Percentiles rank a stretch among this genome's conserved stretches.
Evolutionary conservation across 495 filamentous ascomycete species (phyloP).

Genomic region (Pyrenopolyporus hunteri): DNA sequence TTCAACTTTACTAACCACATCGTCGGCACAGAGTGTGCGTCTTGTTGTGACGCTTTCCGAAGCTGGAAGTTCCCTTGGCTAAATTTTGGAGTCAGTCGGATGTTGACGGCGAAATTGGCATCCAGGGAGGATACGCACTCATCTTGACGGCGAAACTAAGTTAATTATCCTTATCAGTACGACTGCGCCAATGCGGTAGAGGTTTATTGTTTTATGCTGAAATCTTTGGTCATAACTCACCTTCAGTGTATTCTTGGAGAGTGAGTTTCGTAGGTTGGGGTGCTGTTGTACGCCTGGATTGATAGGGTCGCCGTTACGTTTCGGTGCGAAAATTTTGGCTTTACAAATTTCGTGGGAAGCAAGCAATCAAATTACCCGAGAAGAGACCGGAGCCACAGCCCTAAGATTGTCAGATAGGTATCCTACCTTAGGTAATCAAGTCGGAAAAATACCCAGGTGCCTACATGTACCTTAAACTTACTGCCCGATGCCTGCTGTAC

Average conservation of each 20-base stretch:
- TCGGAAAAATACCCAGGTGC: no score
- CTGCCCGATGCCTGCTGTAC: no score
- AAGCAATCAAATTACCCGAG: conserved; percentile 35
- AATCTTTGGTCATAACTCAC: conserved; percentile 12
- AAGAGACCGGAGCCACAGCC: conserved; percentile 37
- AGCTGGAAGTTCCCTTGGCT: conserved; percentile 94
- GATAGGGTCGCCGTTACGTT: conserved; percentile 12
- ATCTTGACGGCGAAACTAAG: conserved; percentile 44
- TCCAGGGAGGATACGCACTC: conserved; percentile 39
- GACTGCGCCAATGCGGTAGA: neutral
- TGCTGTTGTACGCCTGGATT: conserved; percentile 5
- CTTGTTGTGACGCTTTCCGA: conserved; percentile 99
- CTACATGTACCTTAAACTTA: no score
- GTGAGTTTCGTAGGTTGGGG: conserved; percentile 24
- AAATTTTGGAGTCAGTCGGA: conserved; percentile 45
- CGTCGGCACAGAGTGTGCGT: conserved; percentile 99
- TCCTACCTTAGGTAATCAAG: no score
- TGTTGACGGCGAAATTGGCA: conserved; percentile 1
- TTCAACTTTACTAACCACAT: conserved; percentile 75
- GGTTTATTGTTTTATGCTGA: neutral
- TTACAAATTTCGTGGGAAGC: conserved; percentile 44
- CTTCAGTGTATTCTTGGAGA: conserved; percentile 38
- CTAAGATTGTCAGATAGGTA: no score
- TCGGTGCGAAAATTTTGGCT: conserved; percentile 35
- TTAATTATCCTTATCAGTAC: conserved; percentile 24